Evolutionary conservation across 331 rosid genomes (phyloP).

Genomic region (Acacia pycnantha): DNA sequence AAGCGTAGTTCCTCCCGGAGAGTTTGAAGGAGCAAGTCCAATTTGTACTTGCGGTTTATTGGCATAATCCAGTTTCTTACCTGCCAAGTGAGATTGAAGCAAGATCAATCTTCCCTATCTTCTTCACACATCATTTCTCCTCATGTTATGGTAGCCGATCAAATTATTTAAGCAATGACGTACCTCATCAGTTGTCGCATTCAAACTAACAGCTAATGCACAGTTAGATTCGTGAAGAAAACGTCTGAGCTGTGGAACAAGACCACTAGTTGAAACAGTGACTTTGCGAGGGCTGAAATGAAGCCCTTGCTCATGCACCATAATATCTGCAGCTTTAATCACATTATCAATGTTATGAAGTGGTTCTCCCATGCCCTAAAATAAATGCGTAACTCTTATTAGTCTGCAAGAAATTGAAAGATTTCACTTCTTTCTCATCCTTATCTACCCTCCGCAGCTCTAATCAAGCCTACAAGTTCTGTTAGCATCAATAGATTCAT

Average conservation of each 20-base stretch:
- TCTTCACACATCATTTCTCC: conserved; percentile 1
- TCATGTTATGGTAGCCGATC: conserved; percentile 5
- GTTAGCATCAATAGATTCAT: conserved; percentile 16
- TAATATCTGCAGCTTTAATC: conserved; percentile 82
- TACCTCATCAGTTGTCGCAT: conserved; percentile 97
- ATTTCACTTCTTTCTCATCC: conserved; percentile 4
- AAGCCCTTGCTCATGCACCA: conserved; percentile 94
- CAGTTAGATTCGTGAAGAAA: conserved; percentile 77
- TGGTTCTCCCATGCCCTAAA: conserved; percentile 98
- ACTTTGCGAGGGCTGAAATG: conserved; percentile 95
- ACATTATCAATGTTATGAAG: conserved; percentile 94
- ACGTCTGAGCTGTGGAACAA: conserved; percentile 89
- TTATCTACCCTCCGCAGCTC: conserved; percentile 2
- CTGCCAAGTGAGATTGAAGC: conserved; percentile 44
- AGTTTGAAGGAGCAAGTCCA: conserved; percentile 74
- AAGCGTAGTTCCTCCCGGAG: conserved; percentile 68
- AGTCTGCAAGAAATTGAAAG: conserved; percentile 29
- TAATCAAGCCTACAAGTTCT: background rate
- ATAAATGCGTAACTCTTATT: conserved; percentile 18
- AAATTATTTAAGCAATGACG: conserved; percentile 13
- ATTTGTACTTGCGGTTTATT: conserved; percentile 80
- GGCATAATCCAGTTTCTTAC: conserved; percentile 99
- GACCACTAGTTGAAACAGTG: conserved; percentile 95
- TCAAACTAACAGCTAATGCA: conserved; percentile 93
- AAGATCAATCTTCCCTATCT: conserved; percentile 18